Evolutionary conservation across 2,329 filamentous ascomycete species (phyloP), one percentile per base, ranked within the genome.

Genomic region (Lecanosticta acicola): DNA sequence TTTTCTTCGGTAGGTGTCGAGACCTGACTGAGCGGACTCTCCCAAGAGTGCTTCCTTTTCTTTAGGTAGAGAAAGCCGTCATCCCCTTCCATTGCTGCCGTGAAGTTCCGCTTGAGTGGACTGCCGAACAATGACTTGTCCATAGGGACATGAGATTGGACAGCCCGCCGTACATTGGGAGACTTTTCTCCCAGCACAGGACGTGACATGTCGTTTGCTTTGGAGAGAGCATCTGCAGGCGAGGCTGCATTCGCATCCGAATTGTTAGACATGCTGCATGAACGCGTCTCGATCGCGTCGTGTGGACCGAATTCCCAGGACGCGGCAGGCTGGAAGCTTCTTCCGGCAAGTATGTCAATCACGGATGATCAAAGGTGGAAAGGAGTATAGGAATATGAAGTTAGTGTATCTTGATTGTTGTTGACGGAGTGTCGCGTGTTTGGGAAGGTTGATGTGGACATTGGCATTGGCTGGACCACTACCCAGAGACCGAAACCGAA

Each of bases 51-150:
- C 21, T 55, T 54, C 33, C 64, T 51, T 44, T 52, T 57, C 57
- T 66, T 66, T 29, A 66, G 49, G 46, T 66, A 66, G 21, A 43
- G 62, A 49, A 66, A 58, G 32, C 64, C 64, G 21, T 57, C 51
- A 8, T 46, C 55, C n/a, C 56, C 55, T 29, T 65, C 58, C 32
- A 60, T 53, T 18, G 56, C 46, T 7, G 63, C 56, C 3, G 53
- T 60, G 42, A 61, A 60, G 38, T 51, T 60, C 13, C 64, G 55
- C 46, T 66, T 66, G n/a, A 66, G 52, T 17, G 62, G 61, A 40
- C 59, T 62, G 39, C 58, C 51, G 4, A 44, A 43, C 43, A 58
- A 46, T 32, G 55, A 43, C 38, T 59, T 59, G 36, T 46, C 54
- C n/a, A 51, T 48, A 19, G 45, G 33, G 11, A 52, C 13, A 4